phyloP scores from a whole-genome alignment of 164 flowering plant genomes.

The Liriodendron chinense region DNA sequence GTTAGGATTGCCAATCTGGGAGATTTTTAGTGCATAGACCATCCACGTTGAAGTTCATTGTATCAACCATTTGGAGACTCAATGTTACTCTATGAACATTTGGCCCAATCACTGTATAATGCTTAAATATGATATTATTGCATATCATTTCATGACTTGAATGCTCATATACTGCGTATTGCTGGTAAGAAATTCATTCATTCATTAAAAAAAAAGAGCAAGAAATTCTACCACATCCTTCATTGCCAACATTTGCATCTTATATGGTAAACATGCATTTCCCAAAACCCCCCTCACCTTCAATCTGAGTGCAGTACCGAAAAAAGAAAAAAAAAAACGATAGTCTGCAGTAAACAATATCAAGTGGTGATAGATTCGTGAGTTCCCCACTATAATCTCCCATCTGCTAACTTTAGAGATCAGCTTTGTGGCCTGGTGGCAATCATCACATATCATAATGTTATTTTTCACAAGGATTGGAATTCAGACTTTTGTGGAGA shows the following conservation, averaged over 20 bases:
- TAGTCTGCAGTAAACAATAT: not conserved
- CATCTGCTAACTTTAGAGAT: constrained; percentile 41
- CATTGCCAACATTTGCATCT: not conserved
- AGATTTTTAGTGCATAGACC: too few species aligned
- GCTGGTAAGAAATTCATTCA: too few species aligned
- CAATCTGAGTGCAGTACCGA: not conserved
- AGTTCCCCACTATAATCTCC: constrained; percentile 55
- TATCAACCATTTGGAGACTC: too few species aligned
- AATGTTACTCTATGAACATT: too few species aligned
- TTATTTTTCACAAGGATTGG: constrained; percentile 57
- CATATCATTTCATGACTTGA: too few species aligned
- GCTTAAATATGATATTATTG: too few species aligned
- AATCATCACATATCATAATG: constrained; percentile 50
- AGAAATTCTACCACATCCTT: not conserved
- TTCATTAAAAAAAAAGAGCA: too few species aligned
- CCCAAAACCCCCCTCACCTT: not conserved
- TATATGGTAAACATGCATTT: not conserved
- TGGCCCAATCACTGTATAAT: too few species aligned
- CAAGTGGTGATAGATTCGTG: constrained; percentile 61
- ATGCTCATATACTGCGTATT: too few species aligned
- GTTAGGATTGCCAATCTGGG: too few species aligned
- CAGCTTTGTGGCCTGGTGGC: constrained; percentile 49
- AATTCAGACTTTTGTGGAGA: constrained; percentile 37
- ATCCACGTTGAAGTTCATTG: too few species aligned
- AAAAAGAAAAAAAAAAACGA: not conserved